Evolutionary conservation across 345 rosid genomes (phyloP), one percentile per base, ranked within the genome.

Genomic region (Sonneratia caseolaris): DNA sequence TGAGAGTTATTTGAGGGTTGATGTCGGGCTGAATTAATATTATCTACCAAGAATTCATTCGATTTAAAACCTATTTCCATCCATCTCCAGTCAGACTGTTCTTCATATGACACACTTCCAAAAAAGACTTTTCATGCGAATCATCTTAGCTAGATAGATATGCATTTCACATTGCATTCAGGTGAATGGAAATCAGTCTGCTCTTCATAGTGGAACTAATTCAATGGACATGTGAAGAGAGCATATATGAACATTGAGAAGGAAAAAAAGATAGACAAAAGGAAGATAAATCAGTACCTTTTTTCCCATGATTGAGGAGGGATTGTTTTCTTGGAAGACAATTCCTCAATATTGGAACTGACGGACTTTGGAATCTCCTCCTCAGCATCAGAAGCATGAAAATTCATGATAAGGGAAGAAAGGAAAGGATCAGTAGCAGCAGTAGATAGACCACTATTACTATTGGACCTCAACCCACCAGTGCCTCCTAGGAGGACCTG

Each of bases 401-500:
- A 81, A 77, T 87, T 87, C 75, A 84, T 74, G 70, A 85, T 75
- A 56, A 84, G 79, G 3, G 91, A 87, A 13, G 89, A 85, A 75
- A 85, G 89, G 77, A 82, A 81, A 1, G 89, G 84, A 72, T 85
- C 89, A 22, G 79, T 81, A 68, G 85, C 76, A 40, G 81, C 86
- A 81, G 64, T 78, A 68, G 89, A 79, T 51, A 71, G 80, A 70
- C 5, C 38, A 35, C 16, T 27, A 4, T 32, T 27, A 62, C 27
- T 62, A 13, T 35, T 32, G 2, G 56, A 85, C 70, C 86, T 75
- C 70, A 86, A 81, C 79, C 82, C 76, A 72, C 84, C 87, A 77
- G 89, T 70, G 70, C 85, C 84, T 27, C 89, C 91, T 24, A 83
- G 77, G 74, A 87, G 84, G 69, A 85, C 81, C 78, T 87, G 91